phyloP scores from a whole-genome alignment of 1,284 basidiomycete genomes.

The Rhizopogon hawkerae region DNA sequence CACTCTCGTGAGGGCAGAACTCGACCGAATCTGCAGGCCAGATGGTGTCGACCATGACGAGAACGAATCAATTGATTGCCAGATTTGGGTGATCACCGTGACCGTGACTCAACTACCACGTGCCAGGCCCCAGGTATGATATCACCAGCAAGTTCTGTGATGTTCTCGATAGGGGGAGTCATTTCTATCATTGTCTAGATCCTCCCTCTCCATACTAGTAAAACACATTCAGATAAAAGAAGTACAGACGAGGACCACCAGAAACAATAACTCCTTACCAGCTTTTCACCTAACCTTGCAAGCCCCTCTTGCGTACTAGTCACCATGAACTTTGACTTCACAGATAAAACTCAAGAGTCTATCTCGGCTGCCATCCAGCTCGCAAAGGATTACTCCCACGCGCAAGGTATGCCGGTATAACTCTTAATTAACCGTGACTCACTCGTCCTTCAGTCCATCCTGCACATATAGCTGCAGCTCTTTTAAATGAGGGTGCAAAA shows the following conservation, averaged over 20 bases:
- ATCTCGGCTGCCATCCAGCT: constrained; percentile 65
- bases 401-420: constrained; percentile 45
- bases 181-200: background rate
- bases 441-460: constrained; percentile 48
- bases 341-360: constrained; percentile 67
- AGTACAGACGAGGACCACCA: background rate
- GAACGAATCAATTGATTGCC: background rate
- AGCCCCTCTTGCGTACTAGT: too few relatives aligned
- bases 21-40: constrained; percentile 88
- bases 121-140: constrained; percentile 7
- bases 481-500: constrained; percentile 55
- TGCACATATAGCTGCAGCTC: constrained; percentile 66
- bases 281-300: background rate
- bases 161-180: background rate
- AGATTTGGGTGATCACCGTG: background rate
- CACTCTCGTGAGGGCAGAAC: constrained; percentile 67
- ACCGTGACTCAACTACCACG: background rate
- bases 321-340: constrained; percentile 68
- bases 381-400: constrained; percentile 76
- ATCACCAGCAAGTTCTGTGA: constrained; percentile 1
- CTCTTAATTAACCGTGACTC: background rate
- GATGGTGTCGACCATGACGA: constrained; percentile 44
- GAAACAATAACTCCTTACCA: background rate
- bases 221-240: background rate
- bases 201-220: background rate